A percentile compares a stretch with the other conserved stretches of the same genome.
Evolutionary conservation across 441 rosid genomes (phyloP).

Genomic region (Dalechampia spathulata): DNA sequence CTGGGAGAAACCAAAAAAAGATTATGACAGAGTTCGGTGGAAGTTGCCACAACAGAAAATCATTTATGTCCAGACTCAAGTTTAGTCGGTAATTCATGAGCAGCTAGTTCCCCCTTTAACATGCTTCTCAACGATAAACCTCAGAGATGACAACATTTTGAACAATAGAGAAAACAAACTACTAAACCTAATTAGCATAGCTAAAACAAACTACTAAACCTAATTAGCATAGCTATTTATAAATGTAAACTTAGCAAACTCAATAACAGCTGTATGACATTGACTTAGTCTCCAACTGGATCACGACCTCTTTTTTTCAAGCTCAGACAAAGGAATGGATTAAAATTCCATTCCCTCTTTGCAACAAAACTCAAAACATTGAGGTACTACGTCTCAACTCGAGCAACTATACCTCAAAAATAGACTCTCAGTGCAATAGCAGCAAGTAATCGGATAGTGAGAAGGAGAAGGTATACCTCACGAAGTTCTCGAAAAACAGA

Average conservation of each 20-base stretch:
- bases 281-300: background rate
- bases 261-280: background rate
- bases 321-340: no score
- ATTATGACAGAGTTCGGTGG: no score
- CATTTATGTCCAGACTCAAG: no score
- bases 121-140: no score
- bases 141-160: no score
- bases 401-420: no score
- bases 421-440: background rate
- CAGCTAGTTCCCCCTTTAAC: no score
- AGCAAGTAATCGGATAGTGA: background rate
- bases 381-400: no score
- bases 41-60: no score
- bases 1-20: constrained; percentile 34
- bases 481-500: constrained; percentile 48
- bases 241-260: background rate
- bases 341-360: no score
- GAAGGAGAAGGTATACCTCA: constrained; percentile 35
- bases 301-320: background rate
- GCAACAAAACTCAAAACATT: no score
- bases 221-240: background rate
- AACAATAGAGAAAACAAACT: background rate
- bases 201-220: background rate
- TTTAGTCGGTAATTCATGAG: constrained; percentile 46
- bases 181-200: no score